Evolutionary conservation across 768 basidiomycete genomes (phyloP), one percentile per base, ranked within the genome.

Genomic region (Amanita muscaria): DNA sequence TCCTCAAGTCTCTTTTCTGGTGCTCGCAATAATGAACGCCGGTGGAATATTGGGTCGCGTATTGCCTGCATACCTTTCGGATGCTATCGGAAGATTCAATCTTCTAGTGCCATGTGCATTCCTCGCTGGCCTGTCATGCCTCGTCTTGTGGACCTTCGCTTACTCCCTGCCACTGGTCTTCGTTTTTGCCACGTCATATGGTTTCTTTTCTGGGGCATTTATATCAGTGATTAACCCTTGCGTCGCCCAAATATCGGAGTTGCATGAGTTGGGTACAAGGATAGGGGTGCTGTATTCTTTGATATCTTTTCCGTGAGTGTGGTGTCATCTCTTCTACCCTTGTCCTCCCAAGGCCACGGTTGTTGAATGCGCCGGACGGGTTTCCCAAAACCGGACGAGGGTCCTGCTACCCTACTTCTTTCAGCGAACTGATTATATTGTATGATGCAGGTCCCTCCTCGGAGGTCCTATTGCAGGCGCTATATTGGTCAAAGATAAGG

Each of bases 221-320:
- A 77, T 82, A 37, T 76, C 79, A 29, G 69, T 84, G 31, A 60
- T 85, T 49, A 79, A 74, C 9, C 80, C 82, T 0, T 83, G 80
- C 52, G 70, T 86, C 18, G 79, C 72, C 16, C 77, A 80, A 53
- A 80, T 84, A 42, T 79, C 80, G 25, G 69, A 80, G 30, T 61
- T 72, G 16, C 53, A 64, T 6, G 72, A 76, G 53, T 74, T 83
- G 38, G 83, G 83, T 3, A 68, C 69, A 18, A 68, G 79, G 36
- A 76, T 85, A 33, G 83, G 83, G 15, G 62, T 77, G 48, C 55
- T 84, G 32, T 85, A 83, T 53, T 78, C 67, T 15, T 60, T 82
- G 11, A 75, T 83, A 16, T 78, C 83, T 0, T 66, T 84, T 30
- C 80, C 82, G 82, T 86, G 60, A 70, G 83, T 80, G 4, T 30